phyloP scores from a whole-genome alignment of 2,329 filamentous ascomycete genomes.

The Elsinoe batatas region DNA sequence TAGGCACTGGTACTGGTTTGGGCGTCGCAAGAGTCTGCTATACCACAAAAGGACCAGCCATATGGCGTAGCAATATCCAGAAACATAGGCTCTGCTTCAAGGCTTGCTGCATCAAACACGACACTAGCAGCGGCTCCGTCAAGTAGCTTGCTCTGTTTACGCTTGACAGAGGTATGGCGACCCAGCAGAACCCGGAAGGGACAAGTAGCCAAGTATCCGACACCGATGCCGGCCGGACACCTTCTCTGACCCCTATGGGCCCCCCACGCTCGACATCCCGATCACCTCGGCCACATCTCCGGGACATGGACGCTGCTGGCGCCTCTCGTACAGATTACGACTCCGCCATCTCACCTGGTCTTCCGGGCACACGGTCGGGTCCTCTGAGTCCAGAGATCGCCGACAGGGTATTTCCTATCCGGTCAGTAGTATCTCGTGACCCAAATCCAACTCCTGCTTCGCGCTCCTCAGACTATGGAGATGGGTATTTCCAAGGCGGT shows the following conservation, averaged over 20 bases:
- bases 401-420: constrained; percentile 69
- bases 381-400: constrained; percentile 32
- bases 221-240: neutral
- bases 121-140: neutral
- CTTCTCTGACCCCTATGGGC: neutral
- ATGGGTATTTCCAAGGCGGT: constrained; percentile 30
- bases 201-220: neutral
- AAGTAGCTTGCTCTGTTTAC: neutral
- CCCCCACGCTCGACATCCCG: neutral
- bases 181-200: neutral
- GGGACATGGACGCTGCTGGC: neutral
- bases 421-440: constrained; percentile 66
- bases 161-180: neutral
- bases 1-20: neutral
- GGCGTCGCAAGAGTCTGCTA: neutral
- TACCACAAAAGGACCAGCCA: neutral
- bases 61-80: neutral
- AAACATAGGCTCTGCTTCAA: neutral
- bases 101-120: neutral
- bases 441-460: constrained; percentile 35
- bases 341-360: neutral
- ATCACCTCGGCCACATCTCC: neutral
- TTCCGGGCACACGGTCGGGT: constrained; percentile 14
- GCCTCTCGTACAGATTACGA: constrained; percentile 1
- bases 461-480: constrained; percentile 21